Evolutionary conservation across 306 rosid species (phyloP), one percentile per base, ranked within the genome.

Genomic region (Urtica urens): DNA sequence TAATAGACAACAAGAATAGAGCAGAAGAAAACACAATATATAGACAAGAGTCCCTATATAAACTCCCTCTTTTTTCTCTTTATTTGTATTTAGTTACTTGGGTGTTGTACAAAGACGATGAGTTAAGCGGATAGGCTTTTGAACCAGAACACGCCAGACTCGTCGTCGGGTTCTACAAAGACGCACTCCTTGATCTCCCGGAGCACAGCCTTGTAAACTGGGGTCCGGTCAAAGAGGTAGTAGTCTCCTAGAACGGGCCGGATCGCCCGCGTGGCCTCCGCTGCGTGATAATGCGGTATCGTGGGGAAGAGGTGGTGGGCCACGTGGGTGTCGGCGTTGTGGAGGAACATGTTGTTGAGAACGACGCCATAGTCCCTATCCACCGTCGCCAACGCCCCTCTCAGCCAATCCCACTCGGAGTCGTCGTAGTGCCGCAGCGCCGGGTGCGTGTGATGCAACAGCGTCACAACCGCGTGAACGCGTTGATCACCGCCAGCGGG

Each of bases 331-430:
- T 88, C 96, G 0, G 96, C 84, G 40, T 83, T 88, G 48, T 88
- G 80, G 22, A 83, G 96, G 78, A 88, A 88, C 16, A 88, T 78
- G 82, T 81, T 88, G 88, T 88, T 83, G 54, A 88, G 55, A 34
- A 88, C n/a, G n/a, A n/a, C 55, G 5, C 96, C 96, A 28, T 88
- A 88, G 53, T 84, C 95, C 49, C 96, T 74, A 58, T 84, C 96
- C 3, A 81, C 86, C 0, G 95, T 88, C 9, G 96, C 93, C 52
- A 88, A 54, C 5, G 96, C 96, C 64, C 96, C 95, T 59, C 79
- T 83, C 35, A 88, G 33, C 96, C 96, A 88, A 62, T 83, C 90
- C 96, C 96, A 88, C 65, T 88, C 96, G 0, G 84, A 70, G 4
- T 83, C 63, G 60, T 81, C 85, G 27, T 88, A 88, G 45, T 81